Evolutionary conservation across 1,139 yeast species (phyloP).

Genomic region (Hyphopichia burtonii): DNA sequence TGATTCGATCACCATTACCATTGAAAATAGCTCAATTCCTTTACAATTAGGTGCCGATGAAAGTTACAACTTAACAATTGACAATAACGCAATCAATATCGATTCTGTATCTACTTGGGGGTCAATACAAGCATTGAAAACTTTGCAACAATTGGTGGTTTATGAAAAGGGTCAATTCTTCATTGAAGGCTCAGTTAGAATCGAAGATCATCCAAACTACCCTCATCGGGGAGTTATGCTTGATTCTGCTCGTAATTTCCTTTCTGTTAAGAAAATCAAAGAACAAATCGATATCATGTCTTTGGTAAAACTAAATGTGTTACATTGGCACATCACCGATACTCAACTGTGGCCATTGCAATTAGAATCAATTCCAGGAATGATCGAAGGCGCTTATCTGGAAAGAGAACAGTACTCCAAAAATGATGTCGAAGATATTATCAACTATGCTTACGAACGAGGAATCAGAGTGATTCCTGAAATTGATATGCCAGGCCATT

Average conservation of each 20-base stretch:
- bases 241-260: conserved; percentile 45
- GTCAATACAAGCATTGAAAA: conserved; percentile 42
- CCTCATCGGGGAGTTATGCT: conserved; percentile 48
- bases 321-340: conserved; percentile 50
- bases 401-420: conserved; percentile 30
- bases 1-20: conserved; percentile 18
- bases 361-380: conserved; percentile 34
- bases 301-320: conserved; percentile 38
- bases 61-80: conserved; percentile 28
- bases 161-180: conserved; percentile 15
- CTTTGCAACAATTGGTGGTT: conserved; percentile 44
- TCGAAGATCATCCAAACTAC: conserved; percentile 38
- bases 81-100: conserved; percentile 18
- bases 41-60: conserved; percentile 37
- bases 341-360: conserved; percentile 49
- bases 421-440: conserved; percentile 29
- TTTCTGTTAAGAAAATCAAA: conserved; percentile 26
- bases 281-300: conserved; percentile 46
- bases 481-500: conserved; percentile 50
- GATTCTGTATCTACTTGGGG: conserved; percentile 44
- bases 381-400: conserved; percentile 46
- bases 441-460: conserved; percentile 34
- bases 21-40: conserved; percentile 32
- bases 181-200: conserved; percentile 35
- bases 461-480: conserved; percentile 50